These are phyloP conservation scores for Hibiscus syriacus DNA, from an alignment of 345 rosid species.

Conservation along the genomic window DNA sequence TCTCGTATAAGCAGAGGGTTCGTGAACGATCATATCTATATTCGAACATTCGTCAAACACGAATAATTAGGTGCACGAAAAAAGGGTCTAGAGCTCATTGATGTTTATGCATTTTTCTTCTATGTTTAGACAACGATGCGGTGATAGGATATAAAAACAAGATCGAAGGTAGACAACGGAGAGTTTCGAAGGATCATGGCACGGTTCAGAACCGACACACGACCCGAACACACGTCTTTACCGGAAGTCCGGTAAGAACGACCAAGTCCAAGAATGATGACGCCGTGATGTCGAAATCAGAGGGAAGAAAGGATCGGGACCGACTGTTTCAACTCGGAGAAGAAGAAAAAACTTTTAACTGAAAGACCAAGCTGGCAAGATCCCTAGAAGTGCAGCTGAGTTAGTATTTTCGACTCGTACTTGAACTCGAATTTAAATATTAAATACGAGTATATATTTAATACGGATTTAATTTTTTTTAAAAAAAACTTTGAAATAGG, in stretches of 20 bases:
- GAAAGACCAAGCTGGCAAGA: conserved; percentile 19
- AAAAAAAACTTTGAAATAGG: too few relatives aligned
- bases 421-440: too few relatives aligned
- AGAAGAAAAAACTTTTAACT: conserved; percentile 11
- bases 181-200: conserved; percentile 23
- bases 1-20: not conserved
- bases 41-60: not conserved
- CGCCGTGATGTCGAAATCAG: conserved; percentile 12
- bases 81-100: not conserved
- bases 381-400: not conserved
- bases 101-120: not conserved
- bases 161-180: conserved; percentile 16
- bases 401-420: not conserved
- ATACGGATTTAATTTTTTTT: not conserved
- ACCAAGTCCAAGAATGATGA: conserved; percentile 18
- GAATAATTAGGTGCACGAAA: too few relatives aligned
- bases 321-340: conserved; percentile 15
- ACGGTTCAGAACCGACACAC: conserved; percentile 23
- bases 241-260: conserved; percentile 8
- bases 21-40: not conserved
- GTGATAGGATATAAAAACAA: conserved; percentile 39
- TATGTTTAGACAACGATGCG: conserved; percentile 42
- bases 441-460: not conserved
- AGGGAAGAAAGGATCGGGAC: conserved; percentile 19
- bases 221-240: conserved; percentile 4